Evolutionary conservation across 768 basidiomycete species (phyloP).

Genomic region (Amanita pseudoporphyria): DNA sequence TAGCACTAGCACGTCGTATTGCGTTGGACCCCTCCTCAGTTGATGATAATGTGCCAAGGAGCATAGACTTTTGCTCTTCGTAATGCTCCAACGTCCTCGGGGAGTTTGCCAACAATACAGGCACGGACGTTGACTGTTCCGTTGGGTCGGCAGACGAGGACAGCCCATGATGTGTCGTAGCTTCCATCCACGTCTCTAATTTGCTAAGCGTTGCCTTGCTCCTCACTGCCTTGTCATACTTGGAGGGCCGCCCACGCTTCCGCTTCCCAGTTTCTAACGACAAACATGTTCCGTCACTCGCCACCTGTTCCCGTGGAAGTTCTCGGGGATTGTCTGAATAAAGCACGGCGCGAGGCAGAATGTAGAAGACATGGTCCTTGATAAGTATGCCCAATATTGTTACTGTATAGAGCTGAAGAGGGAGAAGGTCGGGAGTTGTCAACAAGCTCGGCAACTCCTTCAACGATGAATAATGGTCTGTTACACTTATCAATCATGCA

Average conservation of each 20-base stretch:
- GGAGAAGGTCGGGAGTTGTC: slow-evolving; percentile 25
- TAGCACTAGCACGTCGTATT: slow-evolving; percentile 35
- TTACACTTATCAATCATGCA: slow-evolving; percentile 1
- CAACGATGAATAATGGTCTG: slow-evolving; percentile 52
- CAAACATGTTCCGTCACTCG: slow-evolving; percentile 16
- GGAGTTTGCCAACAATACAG: neutral
- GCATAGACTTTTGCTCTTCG: neutral
- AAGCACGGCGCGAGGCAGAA: slow-evolving; percentile 45
- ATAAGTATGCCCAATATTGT: slow-evolving; percentile 41
- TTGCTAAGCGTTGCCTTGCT: slow-evolving; percentile 37
- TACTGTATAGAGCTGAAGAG: slow-evolving; percentile 41
- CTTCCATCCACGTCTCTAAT: slow-evolving; percentile 42
- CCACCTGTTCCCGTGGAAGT: slow-evolving; percentile 62
- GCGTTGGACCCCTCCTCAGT: slow-evolving; percentile 20
- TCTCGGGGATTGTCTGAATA: slow-evolving; percentile 49
- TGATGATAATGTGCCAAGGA: neutral
- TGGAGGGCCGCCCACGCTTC: slow-evolving; percentile 47
- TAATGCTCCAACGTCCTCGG: neutral
- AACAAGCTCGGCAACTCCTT: slow-evolving; percentile 37
- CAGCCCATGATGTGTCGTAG: neutral
- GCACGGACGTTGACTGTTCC: too few relatives aligned
- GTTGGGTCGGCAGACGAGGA: too few relatives aligned
- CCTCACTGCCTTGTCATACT: slow-evolving; percentile 47
- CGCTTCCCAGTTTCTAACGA: slow-evolving; percentile 31
- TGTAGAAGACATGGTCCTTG: slow-evolving; percentile 41